phyloP scores from a whole-genome alignment of 306 rosid species.

The Morella rubra region DNA sequence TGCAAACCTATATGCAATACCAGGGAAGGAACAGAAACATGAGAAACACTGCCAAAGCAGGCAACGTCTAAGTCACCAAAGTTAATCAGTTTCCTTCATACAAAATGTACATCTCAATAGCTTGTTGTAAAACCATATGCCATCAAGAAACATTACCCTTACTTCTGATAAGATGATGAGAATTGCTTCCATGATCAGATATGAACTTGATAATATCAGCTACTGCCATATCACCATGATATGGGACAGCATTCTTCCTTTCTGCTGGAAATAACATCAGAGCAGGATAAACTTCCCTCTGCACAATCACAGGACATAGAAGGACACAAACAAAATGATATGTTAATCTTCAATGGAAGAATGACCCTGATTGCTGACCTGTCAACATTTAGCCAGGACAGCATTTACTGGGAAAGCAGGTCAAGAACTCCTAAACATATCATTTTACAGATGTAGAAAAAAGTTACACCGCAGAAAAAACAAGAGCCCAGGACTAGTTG shows the following conservation, averaged over 20 bases:
- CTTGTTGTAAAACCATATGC: background rate
- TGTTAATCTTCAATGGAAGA: background rate
- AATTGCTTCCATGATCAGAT: constrained; percentile 67
- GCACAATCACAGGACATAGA: constrained; percentile 41
- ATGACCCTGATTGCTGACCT: background rate
- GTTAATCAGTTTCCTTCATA: constrained; percentile 10
- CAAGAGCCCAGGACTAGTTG: background rate
- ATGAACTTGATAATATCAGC: constrained; percentile 68
- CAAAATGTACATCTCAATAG: constrained; percentile 7
- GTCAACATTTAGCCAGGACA: constrained; percentile 10
- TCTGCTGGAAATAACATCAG: constrained; percentile 82
- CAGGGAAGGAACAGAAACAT: background rate
- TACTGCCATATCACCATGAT: constrained; percentile 75
- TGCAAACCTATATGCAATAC: background rate
- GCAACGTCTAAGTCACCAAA: background rate
- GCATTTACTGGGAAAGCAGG: constrained; percentile 17
- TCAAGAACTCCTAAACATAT: constrained; percentile 18
- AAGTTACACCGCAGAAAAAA: background rate
- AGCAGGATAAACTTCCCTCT: constrained; percentile 87
- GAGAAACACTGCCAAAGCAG: background rate
- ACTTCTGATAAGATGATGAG: constrained; percentile 52
- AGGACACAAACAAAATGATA: background rate
- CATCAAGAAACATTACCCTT: constrained; percentile 51
- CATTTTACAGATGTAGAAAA: constrained; percentile 13
- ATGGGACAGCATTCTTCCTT: constrained; percentile 56